Conservation (phyloP, 345 rosid species). For the Raphanus sativus region DNA sequence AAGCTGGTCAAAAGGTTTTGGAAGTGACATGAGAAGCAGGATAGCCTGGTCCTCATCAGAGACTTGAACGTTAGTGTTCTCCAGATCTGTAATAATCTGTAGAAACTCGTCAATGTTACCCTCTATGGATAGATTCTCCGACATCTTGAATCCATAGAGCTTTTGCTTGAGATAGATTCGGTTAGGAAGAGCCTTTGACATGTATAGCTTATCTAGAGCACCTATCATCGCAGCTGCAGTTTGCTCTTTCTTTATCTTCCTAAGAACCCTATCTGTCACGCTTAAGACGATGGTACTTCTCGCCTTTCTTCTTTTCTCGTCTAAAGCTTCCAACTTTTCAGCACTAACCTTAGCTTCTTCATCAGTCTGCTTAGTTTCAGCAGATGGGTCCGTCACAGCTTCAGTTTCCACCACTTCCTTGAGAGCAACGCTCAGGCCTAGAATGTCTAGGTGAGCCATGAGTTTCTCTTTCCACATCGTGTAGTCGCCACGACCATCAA, state of each 20-base stretch:
- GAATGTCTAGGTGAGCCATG: background rate
- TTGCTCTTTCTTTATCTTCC: background rate
- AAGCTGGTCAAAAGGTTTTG: background rate
- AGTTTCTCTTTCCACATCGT: background rate
- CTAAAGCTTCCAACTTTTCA: background rate
- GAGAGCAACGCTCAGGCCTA: background rate
- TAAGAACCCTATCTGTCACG: background rate
- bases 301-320: background rate
- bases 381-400: fast-evolving
- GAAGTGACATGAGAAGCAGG: background rate
- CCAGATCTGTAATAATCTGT: too few relatives aligned
- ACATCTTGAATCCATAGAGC: too few relatives aligned
- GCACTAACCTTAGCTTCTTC: background rate
- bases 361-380: too few relatives aligned
- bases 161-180: too few relatives aligned
- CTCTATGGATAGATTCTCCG: too few relatives aligned
- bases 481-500: background rate
- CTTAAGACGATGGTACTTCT: background rate
- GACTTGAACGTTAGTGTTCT: too few relatives aligned
- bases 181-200: background rate
- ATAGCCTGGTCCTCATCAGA: background rate
- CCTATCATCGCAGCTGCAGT: background rate
- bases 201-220: background rate
- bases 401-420: background rate
- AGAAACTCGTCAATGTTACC: too few relatives aligned